Base-by-base conservation (phyloP, 768 basidiomycete genomes). In the Tephrocybe sp. region DNA sequence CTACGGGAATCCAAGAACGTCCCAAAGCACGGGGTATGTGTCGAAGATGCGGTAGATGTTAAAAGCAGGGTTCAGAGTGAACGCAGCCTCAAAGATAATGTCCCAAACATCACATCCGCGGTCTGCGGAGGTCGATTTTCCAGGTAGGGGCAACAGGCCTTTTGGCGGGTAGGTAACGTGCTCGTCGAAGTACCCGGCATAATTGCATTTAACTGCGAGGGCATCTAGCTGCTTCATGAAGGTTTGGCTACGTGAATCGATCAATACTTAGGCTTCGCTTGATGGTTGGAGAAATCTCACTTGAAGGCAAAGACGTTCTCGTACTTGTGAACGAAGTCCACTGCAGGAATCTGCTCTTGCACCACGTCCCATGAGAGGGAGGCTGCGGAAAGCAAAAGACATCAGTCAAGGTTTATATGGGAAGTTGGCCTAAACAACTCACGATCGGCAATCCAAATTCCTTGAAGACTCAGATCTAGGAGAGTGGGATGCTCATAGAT, bases 1-100 rank as follows among this genome's bases (percentile, higher is more conserved):
- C 28, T 58, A 86, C 82, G 88, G 87, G 76, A 86, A 89, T n/a
- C 87, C 88, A 25, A 90, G 83, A 4, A 89, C 86, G 54, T 90
- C 88, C 88, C 86, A 90, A 11, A 85, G 69, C 36, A 86, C 73
- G 0, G 87, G 88, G 66, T 72, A 88, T 57, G 81, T 86, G 60
- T 89, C 87, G 66, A 88, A 86, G 48, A 90, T 86, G 18, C 85
- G 79, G 62, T 90, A 91, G 6, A 88, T 75, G 57, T 90, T 76
- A 70, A 90, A 91, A 0, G 84, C 87, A 0, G 88, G 89, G 58
- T 90, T 90, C 56, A 86, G 67, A 3, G 67, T 46, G 18, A 88
- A 55, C 0, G 88, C 81, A 0, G 78, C 84, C 17, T 83, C 65
- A 60, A 86, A 82, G 47, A 90, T 83, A 30, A 72, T 67, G 21